These are phyloP conservation scores for Kingdonia uniflora DNA, from an alignment of 164 flowering plant species.

Conservation along the genomic window DNA sequence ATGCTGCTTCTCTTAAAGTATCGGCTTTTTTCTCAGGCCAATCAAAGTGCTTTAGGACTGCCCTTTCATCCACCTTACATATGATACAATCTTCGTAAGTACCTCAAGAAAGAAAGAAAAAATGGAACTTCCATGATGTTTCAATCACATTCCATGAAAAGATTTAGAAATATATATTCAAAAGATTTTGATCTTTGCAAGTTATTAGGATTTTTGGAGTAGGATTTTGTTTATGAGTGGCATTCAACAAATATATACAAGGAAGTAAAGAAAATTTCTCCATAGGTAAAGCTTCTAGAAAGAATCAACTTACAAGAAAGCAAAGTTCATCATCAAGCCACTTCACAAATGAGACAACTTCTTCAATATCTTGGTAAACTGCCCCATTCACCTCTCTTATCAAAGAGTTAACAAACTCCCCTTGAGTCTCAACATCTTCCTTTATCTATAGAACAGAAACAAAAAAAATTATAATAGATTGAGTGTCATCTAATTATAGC, in stretches of 20 bases:
- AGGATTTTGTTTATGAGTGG: too few species aligned
- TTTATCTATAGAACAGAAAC: conserved; percentile 46
- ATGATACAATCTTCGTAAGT: conserved; percentile 8
- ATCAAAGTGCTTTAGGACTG: conserved; percentile 87
- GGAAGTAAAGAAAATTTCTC: too few species aligned
- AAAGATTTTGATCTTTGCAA: too few species aligned
- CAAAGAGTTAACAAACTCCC: conserved; percentile 77
- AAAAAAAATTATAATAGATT: conserved; percentile 3
- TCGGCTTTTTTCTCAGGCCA: conserved; percentile 98
- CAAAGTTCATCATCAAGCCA: conserved; percentile 98
- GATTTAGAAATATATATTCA: too few species aligned
- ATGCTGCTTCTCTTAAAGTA: conserved; percentile 89
- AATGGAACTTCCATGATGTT: too few species aligned
- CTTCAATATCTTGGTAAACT: conserved; percentile 60
- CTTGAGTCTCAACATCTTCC: conserved; percentile 93
- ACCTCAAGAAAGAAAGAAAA: background rate
- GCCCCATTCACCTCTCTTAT: conserved; percentile 80
- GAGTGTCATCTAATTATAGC: too few species aligned
- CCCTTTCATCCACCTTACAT: conserved; percentile 89
- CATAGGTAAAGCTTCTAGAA: background rate
- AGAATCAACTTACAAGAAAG: conserved; percentile 57
- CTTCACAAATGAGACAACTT: conserved; percentile 87
- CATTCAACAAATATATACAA: too few species aligned
- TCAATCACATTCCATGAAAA: too few species aligned
- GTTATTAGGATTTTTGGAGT: too few species aligned